phyloP scores from a whole-genome alignment of 1,284 basidiomycete genomes.

The Cryptococcus deneoformans region DNA sequence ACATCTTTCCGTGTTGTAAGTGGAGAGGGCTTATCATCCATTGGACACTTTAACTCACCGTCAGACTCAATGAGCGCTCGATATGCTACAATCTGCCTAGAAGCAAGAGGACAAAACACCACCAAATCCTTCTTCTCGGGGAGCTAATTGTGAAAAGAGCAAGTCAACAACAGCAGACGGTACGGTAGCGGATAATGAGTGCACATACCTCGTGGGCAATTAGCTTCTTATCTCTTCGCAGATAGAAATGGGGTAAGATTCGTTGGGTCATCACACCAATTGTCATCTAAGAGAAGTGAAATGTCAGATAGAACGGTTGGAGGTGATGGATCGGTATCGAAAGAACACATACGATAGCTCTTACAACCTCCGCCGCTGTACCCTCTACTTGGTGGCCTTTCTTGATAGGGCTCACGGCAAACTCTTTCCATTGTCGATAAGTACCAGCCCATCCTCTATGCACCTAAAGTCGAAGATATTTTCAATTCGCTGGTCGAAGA shows the following conservation, averaged over 20 bases:
- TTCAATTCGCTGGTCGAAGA: not conserved
- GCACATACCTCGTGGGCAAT: slow-evolving; percentile 47
- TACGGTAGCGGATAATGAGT: too few relatives aligned
- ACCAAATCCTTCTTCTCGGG: slow-evolving; percentile 53
- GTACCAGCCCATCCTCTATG: slow-evolving; percentile 47
- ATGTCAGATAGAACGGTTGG: too few relatives aligned
- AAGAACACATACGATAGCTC: slow-evolving; percentile 34
- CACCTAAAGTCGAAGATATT: slow-evolving; percentile 17
- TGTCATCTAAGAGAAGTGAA: too few relatives aligned
- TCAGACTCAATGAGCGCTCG: slow-evolving; percentile 43
- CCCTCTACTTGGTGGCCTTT: slow-evolving; percentile 48
- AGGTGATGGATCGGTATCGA: too few relatives aligned
- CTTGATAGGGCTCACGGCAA: slow-evolving; percentile 47
- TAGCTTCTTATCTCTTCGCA: slow-evolving; percentile 52
- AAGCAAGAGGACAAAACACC: slow-evolving; percentile 53
- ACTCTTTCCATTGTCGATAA: slow-evolving; percentile 40
- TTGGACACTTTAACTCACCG: slow-evolving; percentile 13
- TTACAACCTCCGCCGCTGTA: slow-evolving; percentile 39
- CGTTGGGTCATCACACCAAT: slow-evolving; percentile 36
- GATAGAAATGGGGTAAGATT: slow-evolving; percentile 52
- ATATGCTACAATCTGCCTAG: slow-evolving; percentile 50
- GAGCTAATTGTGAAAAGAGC: slow-evolving; percentile 29
- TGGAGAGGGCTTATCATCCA: too few relatives aligned
- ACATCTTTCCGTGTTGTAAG: slow-evolving; percentile 33
- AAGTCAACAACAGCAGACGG: not conserved